phyloP scores from a whole-genome alignment of 2,329 filamentous ascomycete genomes.

The Diaporthe amygdali region DNA sequence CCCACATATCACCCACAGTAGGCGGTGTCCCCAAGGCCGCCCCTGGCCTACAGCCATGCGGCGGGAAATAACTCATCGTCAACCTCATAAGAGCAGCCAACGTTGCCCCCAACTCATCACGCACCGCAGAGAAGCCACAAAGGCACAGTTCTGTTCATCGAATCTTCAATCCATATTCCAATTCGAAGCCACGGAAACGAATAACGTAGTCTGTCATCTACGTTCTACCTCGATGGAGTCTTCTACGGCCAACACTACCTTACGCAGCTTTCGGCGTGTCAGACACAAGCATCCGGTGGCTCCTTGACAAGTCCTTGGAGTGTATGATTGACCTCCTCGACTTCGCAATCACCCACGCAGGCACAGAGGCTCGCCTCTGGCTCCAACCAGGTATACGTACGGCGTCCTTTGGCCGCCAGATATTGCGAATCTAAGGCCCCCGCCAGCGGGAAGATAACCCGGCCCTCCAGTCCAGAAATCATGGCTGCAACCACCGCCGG shows the following conservation, averaged over 20 bases:
- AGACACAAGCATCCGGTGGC: not conserved
- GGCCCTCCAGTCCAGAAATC: not conserved
- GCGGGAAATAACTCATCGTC: not conserved
- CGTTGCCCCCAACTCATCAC: not conserved
- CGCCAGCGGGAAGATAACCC: not conserved
- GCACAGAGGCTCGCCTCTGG: not conserved
- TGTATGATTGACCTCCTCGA: not conserved
- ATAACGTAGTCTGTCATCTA: not conserved
- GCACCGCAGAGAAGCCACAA: not conserved
- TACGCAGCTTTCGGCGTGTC: not conserved
- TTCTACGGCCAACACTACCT: not conserved
- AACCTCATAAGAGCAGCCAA: not conserved
- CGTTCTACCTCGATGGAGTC: not conserved
- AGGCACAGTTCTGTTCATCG: not conserved
- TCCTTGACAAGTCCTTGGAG: not conserved
- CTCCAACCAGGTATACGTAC: not conserved
- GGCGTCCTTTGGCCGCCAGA: not conserved
- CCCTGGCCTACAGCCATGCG: not conserved
- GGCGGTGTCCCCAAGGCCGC: too few species aligned
- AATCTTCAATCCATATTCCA: not conserved
- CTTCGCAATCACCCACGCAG: not conserved
- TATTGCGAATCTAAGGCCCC: not conserved
- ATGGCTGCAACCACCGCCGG: conserved; percentile 18
- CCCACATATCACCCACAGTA: too few species aligned
- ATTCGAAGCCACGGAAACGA: not conserved